Base-by-base conservation (phyloP, 2,329 filamentous ascomycete genomes). In the Aspergillus sp. region DNA sequence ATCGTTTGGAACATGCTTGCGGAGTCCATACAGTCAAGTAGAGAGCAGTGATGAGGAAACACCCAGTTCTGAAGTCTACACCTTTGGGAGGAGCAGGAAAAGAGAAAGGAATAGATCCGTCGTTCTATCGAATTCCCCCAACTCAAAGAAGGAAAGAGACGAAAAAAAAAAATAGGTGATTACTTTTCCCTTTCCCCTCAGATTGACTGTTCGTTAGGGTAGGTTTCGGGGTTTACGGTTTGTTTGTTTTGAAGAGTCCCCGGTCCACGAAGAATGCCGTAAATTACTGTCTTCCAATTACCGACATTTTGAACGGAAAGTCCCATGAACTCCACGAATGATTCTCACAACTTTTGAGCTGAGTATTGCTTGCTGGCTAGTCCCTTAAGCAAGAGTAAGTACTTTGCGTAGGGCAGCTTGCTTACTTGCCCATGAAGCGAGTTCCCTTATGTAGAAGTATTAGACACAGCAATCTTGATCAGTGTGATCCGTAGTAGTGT, bases 51-150 rank as follows among this genome's bases (percentile, higher is more conserved):
- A 58, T 21, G 47, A 5, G 25, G 13, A 25, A 58, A 38, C 17
- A 30, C 15, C 44, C 32, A 36, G 32, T 36, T 36, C 21, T 49
- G 44, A 30, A 49, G 44, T 39, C 39, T 48, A 61, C 32, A 58
- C 38, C 17, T 25, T 11, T 32, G 8, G 42, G 36, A 38, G 19
- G 50, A 17, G 52, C n/a, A 57, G 21, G 8, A 27, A 8, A 38
- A 54, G 30, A 39, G 19, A 19, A 41, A 48, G 59, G 54, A 51
- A 30, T 42, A 44, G 47, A 55, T 60, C 58, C 50, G 38, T 53
- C 27, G 23, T 50, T 50, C 25, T 48, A 21, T 38, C 23, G 47
- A 50, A 36, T 6, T 38, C 32, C 52, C 39, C 55, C 48, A 44
- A 44, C 19, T 44, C 32, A 53, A 36, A 55, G 44, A 49, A 30